A percentile compares a stretch with the other conserved stretches of the same genome.
Evolutionary conservation across 1,284 basidiomycete species (phyloP).

Genomic region (Boletellus sp.): DNA sequence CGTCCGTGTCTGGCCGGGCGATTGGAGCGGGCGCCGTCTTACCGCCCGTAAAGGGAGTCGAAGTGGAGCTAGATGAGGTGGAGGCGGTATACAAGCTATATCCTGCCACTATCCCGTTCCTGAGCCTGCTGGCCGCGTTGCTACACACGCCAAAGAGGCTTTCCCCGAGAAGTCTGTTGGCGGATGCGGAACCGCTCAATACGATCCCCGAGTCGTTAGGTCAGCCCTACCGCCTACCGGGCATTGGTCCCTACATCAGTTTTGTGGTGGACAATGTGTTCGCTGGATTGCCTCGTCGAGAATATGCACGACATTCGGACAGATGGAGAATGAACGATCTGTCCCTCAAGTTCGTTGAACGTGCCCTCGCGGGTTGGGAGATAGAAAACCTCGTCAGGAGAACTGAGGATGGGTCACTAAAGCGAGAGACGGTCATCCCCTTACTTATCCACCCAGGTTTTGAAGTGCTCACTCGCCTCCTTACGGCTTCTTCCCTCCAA

Average conservation of each 20-base stretch:
- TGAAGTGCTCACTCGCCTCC: slow-evolving; percentile 77
- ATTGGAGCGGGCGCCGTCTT: slow-evolving; percentile 38
- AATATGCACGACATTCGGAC: slow-evolving; percentile 74
- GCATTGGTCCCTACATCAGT: slow-evolving; percentile 72
- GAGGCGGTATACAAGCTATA: slow-evolving; percentile 79
- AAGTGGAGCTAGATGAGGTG: slow-evolving; percentile 81
- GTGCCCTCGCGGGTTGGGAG: slow-evolving; percentile 78
- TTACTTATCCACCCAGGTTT: slow-evolving; percentile 83
- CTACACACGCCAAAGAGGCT: slow-evolving; percentile 74
- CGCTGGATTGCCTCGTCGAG: slow-evolving; percentile 63
- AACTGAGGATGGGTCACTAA: slow-evolving; percentile 48
- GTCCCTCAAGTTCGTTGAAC: slow-evolving; percentile 83
- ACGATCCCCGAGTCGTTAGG: slow-evolving; percentile 78
- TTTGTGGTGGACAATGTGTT: slow-evolving; percentile 93
- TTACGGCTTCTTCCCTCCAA: slow-evolving; percentile 73
- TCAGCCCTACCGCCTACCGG: slow-evolving; percentile 70
- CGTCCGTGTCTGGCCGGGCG: slow-evolving; percentile 30
- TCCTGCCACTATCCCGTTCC: slow-evolving; percentile 85
- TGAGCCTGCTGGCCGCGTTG: slow-evolving; percentile 79
- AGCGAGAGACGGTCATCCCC: slow-evolving; percentile 50
- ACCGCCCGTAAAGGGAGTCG: slow-evolving; percentile 63
- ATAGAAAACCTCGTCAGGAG: slow-evolving; percentile 59
- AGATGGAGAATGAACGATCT: slow-evolving; percentile 86
- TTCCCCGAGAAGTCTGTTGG: slow-evolving; percentile 54
- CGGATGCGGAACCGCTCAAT: slow-evolving; percentile 59